Evolutionary conservation across 2,329 filamentous ascomycete species (phyloP), one percentile per base, ranked within the genome.

Genomic region (Aspergillus piperis): DNA sequence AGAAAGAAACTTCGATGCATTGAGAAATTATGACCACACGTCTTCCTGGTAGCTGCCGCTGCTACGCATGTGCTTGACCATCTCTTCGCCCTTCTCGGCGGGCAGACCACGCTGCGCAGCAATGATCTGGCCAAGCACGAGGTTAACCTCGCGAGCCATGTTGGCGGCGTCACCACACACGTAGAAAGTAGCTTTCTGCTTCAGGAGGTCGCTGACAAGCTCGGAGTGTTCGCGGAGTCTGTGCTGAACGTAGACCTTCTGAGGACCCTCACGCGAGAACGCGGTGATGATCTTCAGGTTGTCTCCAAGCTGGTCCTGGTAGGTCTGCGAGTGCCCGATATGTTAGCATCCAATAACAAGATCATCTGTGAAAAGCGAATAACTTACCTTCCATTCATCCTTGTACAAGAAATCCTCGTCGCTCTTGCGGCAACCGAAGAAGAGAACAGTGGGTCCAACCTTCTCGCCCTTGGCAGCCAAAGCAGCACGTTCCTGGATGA

Each of bases 191-290:
- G 92, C 95, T 73, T 88, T 88, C 77, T 92, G 83, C 67, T 90
- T 83, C 8, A 99, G 83, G 1, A 99, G 86, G 66, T 94, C 88
- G 78, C 96, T 94, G 79, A 99, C 84, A 70, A 96, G 87, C 70
- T 90, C 85, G 61, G 90, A 88, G 54, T 88, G 84, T 77, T 98
- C 91, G 79, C 90, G 89, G 62, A 99, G 84, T 63, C 90, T 86
- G 78, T 99, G 92, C 80, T 99, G 95, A 21, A 99, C 95, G 73
- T 99, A 99, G 39, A 99, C 91, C 81, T 99, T 99, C 77, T 95
- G 85, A 47, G 88, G 77, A 0, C 86, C 83, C 65, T 97, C 91
- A 66, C 95, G 88, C n/a, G 95, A 99, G 79, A 99, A 99, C 44
- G 95, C 95, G 13, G 90, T 96, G 75, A 97, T 85, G 67, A 99